Evolutionary conservation across 148 eudicot genomes (phyloP).

Genomic region (Chenopodium berlandieri): DNA sequence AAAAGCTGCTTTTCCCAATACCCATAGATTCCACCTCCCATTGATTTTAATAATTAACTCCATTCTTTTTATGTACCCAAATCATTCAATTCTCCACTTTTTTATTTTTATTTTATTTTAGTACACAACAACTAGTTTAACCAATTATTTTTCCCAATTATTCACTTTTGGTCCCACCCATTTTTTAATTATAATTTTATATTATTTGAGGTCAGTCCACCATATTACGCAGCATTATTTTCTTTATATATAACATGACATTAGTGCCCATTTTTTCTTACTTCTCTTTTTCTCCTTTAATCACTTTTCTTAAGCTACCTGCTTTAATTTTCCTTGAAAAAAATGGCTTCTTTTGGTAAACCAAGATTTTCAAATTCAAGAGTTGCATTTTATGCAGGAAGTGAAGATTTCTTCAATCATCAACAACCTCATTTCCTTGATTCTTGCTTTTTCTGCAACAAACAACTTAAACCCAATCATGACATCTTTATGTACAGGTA

Average conservation of each 20-base stretch:
- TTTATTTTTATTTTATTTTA: not conserved
- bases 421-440: slow-evolving; percentile 72
- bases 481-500: slow-evolving; percentile 95
- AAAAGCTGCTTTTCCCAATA: slow-evolving; percentile 34
- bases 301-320: not conserved
- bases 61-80: slow-evolving; percentile 21
- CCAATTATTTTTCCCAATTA: not conserved
- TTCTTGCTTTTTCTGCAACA: slow-evolving; percentile 68
- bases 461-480: slow-evolving; percentile 46
- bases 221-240: not conserved
- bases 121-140: not conserved
- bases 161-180: slow-evolving; percentile 19
- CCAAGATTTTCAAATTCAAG: slow-evolving; percentile 24
- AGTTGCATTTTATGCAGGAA: slow-evolving; percentile 40
- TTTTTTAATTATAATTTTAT: not conserved
- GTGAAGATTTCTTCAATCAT: slow-evolving; percentile 34
- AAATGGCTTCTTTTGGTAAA: slow-evolving; percentile 20
- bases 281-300: slow-evolving; percentile 22
- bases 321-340: not conserved
- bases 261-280: slow-evolving; percentile 3
- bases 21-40: slow-evolving; percentile 32
- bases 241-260: slow-evolving; percentile 17
- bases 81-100: slow-evolving; percentile 22
- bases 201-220: not conserved
- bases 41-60: slow-evolving; percentile 6